Evolutionary conservation across 176 grass and related monocot genomes (phyloP), one percentile per base, ranked within the genome.

Genomic region (Thinopyrum elongatum): DNA sequence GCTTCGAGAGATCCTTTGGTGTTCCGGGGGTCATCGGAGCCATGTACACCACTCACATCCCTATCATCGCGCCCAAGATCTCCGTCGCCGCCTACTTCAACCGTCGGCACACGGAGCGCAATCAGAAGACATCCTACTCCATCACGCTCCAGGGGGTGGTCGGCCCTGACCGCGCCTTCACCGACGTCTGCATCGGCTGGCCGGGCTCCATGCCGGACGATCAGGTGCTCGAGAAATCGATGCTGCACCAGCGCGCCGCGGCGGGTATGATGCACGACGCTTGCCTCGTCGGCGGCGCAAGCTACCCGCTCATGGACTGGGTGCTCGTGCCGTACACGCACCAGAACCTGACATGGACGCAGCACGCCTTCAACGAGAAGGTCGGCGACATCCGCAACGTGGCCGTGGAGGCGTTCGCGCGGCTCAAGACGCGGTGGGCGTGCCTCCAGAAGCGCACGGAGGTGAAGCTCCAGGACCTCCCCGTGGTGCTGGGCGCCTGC

Each of bases 61-160:
- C 96, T 46, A 98, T 98, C 88, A 98, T 98, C 84, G 96, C 96
- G 28, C 96, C 96, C 67, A 98, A 98, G 75, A 94, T 98, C 71
- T 92, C 85, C 22, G 96, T 98, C 17, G 88, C 96, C 6, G 91
- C 90, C 17, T 98, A 94, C 87, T 98, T 98, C 96, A 98, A 98
- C 86, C 87, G 93, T 7, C 90, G 93, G 4, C 96, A 98, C 89
- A 98, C 96, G 3, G 96, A 98, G 88, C 89, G 96, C 55, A 98
- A 98, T 85, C 93, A 98, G 86, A 98, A 95, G 90, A 98, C 93
- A 10, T 98, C 96, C 80, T 98, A 98, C 77, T 98, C 96, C 25
- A 98, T 98, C 86, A 95, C 96, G 36, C 87, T 98, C 10, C 93
- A 98, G 77, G 91, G 95, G 7, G 96, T 98, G 16, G 96, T 92